These are phyloP conservation scores for Balansia obtecta DNA, from an alignment of 2,329 filamentous ascomycete genomes.

Conservation along the genomic window DNA sequence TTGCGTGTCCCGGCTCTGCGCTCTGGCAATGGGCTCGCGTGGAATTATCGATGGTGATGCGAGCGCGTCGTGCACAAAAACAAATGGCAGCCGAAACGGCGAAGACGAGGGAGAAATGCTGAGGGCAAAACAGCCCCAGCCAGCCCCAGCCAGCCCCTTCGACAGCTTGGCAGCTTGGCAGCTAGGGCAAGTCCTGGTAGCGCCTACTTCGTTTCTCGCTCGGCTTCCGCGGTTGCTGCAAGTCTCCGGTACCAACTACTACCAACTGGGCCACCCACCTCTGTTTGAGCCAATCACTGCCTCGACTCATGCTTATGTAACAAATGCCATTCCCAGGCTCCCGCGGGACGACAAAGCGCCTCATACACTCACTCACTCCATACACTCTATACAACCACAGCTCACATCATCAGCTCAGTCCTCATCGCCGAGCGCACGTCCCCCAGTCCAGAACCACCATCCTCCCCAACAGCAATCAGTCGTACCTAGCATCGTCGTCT, in stretches of 20 bases:
- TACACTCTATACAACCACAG: not conserved
- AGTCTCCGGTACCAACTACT: not conserved
- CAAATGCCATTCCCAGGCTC: constrained; percentile 16
- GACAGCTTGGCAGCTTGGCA: not conserved
- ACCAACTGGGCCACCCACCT: not conserved
- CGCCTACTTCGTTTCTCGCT: not conserved
- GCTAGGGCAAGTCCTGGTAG: not conserved
- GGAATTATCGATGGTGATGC: constrained; percentile 6
- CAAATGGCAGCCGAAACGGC: not conserved
- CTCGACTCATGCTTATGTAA: constrained; percentile 18
- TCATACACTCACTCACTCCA: no score
- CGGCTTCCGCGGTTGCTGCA: rapidly evolving
- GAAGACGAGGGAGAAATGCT: constrained; percentile 3
- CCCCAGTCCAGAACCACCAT: not conserved
- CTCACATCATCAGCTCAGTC: constrained; percentile 9
- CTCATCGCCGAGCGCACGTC: constrained; percentile 6
- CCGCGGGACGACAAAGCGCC: no score
- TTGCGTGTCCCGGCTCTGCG: not conserved
- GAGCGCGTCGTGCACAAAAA: not conserved
- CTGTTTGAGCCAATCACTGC: constrained; percentile 18
- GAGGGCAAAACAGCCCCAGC: constrained; percentile 5
- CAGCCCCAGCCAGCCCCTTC: no score
- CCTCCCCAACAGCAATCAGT: not conserved
- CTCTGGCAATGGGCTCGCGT: no score
- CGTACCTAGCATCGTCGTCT: not conserved